Base-by-base conservation (phyloP, 2,329 filamentous ascomycete species). In the Sclerotiophoma versabilis region DNA sequence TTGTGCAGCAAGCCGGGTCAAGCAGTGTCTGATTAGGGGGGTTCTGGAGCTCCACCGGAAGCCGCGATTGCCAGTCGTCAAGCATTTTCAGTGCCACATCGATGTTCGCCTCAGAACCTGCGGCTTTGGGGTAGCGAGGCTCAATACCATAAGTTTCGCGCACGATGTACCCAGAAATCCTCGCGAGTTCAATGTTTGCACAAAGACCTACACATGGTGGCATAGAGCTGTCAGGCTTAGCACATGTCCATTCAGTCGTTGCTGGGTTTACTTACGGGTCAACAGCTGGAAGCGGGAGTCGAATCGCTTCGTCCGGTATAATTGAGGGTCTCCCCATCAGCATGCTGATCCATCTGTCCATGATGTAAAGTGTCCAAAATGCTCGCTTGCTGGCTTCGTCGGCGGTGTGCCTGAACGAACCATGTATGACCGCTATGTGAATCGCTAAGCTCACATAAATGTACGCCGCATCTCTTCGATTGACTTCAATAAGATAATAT, bases 401-500 rank as follows among this genome's bases (percentile, higher is more conserved):
- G 4, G 14, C 33, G n/a, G 49, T 60, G 8, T 59, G 54, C 22
- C 50, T 57, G 29, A 65, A 68, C 14, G 63, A 59, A 14, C 66
- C 65, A 41, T 70, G 64, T 12, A 66, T 66, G 9, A 63, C 57
- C 5, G 65, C 65, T 41, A 67, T 66, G 26, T 67, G 64, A 8
- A 67, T 52, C n/a, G 65, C 66, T 19, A 69, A 37, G 38, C 62
- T 62, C 7, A 66, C 62, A 53, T 69, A 65, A 41, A 68, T 60
- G 42, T 65, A 68, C 27, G 66, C 66, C 20, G 64, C 53, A 43
- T 70, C 66, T 34, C 66, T 59, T 9, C 66, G 59, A 46, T 70
- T 70, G n/a, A 68, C 57, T 33, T 70, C 66, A 15, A 70, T 65
- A 14, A 70, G 48, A 42, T 70, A 69, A 20, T 64, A 63, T 1